phyloP scores from a whole-genome alignment of 495 filamentous ascomycete genomes.

The Clavariopsis aquatica region DNA sequence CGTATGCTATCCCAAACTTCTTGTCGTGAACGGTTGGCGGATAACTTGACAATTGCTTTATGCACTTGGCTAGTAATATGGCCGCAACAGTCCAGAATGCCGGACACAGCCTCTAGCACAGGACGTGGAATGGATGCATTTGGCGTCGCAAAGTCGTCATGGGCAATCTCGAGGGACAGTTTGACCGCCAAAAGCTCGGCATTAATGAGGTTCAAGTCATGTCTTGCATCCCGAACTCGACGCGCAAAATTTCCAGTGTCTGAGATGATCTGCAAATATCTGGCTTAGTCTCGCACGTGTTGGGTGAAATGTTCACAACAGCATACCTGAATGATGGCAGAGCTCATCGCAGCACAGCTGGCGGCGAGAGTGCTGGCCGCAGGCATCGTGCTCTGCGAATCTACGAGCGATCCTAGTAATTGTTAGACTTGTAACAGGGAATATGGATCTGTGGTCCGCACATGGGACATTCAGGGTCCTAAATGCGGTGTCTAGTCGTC shows the following conservation, averaged over 20 bases:
- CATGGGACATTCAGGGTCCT: not conserved
- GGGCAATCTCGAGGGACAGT: constrained; percentile 20
- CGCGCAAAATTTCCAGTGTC: constrained; percentile 21
- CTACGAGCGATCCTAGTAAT: not conserved
- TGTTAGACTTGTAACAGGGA: not conserved
- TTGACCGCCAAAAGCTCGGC: constrained; percentile 27
- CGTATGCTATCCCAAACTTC: constrained; percentile 1
- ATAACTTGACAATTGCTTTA: constrained; percentile 9
- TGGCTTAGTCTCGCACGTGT: not conserved
- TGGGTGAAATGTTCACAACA: not conserved
- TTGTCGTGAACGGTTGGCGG: not conserved
- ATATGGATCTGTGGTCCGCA: not conserved
- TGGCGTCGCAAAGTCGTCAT: constrained; percentile 19
- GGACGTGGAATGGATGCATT: not conserved
- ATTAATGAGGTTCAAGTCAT: constrained; percentile 21
- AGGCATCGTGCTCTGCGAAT: constrained; percentile 3
- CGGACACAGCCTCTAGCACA: constrained; percentile 3
- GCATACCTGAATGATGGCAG: constrained; percentile 15
- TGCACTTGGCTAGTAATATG: constrained; percentile 4
- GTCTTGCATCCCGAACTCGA: constrained; percentile 13
- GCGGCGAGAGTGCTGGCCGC: constrained; percentile 10
- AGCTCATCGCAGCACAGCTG: constrained; percentile 13
- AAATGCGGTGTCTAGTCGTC: not conserved
- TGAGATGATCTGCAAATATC: constrained; percentile 3
- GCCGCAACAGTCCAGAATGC: constrained; percentile 16